A percentile compares a stretch with the other conserved stretches of the same genome.
These are phyloP conservation scores for Colletotrichum phormii DNA, from an alignment of 2,329 filamentous ascomycete species.

Conservation along the genomic window DNA sequence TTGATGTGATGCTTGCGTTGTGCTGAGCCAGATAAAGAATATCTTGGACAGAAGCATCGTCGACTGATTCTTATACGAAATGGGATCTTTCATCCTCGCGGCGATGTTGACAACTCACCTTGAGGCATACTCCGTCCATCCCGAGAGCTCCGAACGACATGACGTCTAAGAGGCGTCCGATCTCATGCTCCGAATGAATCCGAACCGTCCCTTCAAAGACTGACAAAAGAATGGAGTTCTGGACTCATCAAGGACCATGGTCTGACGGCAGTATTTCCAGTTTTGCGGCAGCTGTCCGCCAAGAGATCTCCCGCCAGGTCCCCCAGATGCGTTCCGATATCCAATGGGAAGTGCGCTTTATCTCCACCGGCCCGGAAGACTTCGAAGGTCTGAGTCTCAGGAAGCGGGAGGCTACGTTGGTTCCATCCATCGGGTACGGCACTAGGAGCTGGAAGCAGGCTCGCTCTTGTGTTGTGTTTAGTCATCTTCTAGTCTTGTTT, in stretches of 20 bases:
- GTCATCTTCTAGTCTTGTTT: not conserved
- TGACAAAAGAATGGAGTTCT: constrained; percentile 6
- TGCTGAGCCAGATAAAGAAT: not conserved
- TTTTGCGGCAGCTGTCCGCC: not conserved
- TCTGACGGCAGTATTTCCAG: constrained; percentile 17
- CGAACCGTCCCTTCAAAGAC: not conserved
- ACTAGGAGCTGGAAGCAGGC: not conserved
- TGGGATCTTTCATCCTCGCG: not conserved
- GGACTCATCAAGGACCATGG: not conserved
- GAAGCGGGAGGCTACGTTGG: no score
- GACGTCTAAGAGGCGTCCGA: not conserved
- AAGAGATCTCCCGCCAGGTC: constrained; percentile 2
- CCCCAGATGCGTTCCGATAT: not conserved
- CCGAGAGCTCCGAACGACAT: not conserved
- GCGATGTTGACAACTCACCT: not conserved
- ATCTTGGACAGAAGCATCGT: not conserved
- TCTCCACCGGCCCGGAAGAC: not conserved
- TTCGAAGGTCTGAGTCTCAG: not conserved
- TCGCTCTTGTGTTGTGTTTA: not conserved
- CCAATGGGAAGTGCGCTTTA: not conserved
- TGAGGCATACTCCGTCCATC: not conserved
- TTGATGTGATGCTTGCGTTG: not conserved
- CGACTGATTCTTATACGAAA: not conserved
- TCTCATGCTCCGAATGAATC: not conserved
- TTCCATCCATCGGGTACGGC: not conserved